phyloP scores from a whole-genome alignment of 2,329 filamentous ascomycete genomes.

The Graphiopsis chlorocephala region DNA sequence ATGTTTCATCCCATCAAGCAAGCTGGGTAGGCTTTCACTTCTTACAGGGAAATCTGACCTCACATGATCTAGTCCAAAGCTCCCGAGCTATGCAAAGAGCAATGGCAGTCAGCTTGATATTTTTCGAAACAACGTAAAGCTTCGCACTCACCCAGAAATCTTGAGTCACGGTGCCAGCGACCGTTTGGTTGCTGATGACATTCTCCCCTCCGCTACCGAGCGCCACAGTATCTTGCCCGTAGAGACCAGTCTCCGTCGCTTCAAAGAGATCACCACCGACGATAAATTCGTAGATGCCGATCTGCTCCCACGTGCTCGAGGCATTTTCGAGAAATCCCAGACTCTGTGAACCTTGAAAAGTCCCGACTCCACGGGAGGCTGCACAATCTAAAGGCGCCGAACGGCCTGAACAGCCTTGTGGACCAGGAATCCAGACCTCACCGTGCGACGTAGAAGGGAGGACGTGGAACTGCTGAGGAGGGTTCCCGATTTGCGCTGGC shows the following conservation, averaged over 20 bases:
- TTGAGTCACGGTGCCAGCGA: slow-evolving; percentile 36
- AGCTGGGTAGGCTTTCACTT: slow-evolving; percentile 31
- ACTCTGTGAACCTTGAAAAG: slow-evolving; percentile 43
- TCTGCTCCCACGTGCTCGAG: slow-evolving; percentile 33
- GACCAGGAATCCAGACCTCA: slow-evolving; percentile 34
- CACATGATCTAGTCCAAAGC: slow-evolving; percentile 34
- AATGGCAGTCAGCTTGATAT: not conserved
- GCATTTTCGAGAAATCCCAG: slow-evolving; percentile 27
- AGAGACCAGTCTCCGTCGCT: slow-evolving; percentile 46
- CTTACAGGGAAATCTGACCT: slow-evolving; percentile 39
- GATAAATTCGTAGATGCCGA: slow-evolving; percentile 33
- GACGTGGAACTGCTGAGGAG: slow-evolving; percentile 20
- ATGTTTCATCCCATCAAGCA: slow-evolving; percentile 25
- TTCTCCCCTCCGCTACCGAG: slow-evolving; percentile 23
- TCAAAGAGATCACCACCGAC: slow-evolving; percentile 43
- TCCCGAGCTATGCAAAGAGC: slow-evolving; percentile 26
- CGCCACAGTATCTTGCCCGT: slow-evolving; percentile 35
- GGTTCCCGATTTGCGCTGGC: slow-evolving; percentile 19
- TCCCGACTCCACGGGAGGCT: slow-evolving; percentile 18
- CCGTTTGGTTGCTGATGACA: slow-evolving; percentile 32
- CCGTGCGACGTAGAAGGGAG: slow-evolving; percentile 31
- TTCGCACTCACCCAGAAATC: slow-evolving; percentile 29
- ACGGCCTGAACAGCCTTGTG: slow-evolving; percentile 34
- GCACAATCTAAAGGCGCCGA: slow-evolving; percentile 23
- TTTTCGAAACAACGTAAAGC: not conserved